Base-by-base conservation (phyloP, 768 basidiomycete species). In the Austroboletus festivus region DNA sequence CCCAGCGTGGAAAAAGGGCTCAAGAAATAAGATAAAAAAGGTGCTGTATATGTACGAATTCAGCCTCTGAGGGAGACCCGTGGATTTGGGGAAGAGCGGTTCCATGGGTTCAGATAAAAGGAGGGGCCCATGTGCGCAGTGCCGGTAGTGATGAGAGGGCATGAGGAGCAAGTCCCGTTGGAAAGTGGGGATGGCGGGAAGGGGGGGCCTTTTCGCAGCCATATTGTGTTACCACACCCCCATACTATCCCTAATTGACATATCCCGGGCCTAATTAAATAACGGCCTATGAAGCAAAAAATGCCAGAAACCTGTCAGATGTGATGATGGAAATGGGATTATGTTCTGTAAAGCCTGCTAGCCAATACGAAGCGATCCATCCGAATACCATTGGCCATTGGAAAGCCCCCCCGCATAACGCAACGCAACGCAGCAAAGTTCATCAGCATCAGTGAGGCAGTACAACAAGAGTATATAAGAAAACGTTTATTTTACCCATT, bases 121-220 rank as follows among this genome's bases (percentile, higher is more conserved):
- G 64, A 45, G 47, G 11, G 12, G 28, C 5, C 46, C 54, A 59
- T 53, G 55, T 46, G 50, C 65, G 55, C 56, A 56, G 61, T 56
- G 51, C 51, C 52, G 48, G 43, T 54, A 46, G 56, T 50, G 53
- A 53, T 60, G 39, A 43, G 38, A 40, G 21, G 52, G 51, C 66
- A 69, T 65, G 66, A 63, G 67, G 65, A 55, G 31, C 8, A 55
- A 50, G n/a, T n/a, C n/a, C n/a, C n/a, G n/a, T n/a, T n/a, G n/a
- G n/a, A n/a, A n/a, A n/a, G n/a, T n/a, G 56, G 44, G 48, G 49
- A 57, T 46, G 35, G 49, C 54, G 46, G 53, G 49, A 28, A 52
- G 49, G 50, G 65, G 53, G 46, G 49, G 56, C 41, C 55, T 55
- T 51, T 52, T 48, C 34, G 52, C 33, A 47, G 41, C 28, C 56